Evolutionary conservation across 228 moss, liverwort and hornwort species (phyloP), one percentile per base, ranked within the genome.

Genomic region (Sphagnum magellanicum): DNA sequence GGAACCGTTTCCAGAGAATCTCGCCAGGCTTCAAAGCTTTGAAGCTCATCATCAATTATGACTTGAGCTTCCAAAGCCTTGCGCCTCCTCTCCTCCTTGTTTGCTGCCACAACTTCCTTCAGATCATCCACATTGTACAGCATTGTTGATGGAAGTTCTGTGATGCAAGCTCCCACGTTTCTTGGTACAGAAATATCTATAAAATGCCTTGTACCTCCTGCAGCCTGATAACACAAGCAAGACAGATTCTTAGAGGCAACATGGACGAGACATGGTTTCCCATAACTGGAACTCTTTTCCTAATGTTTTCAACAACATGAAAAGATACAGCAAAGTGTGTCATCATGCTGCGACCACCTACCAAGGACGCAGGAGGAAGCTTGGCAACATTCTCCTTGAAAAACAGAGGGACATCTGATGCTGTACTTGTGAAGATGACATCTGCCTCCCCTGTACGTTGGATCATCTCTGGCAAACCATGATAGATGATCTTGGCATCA

Each of bases 61-160:
- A 89, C 81, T 66, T 96, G 95, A 0, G 95, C 95, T 66, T 96
- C 95, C 16, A 87, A 66, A 0, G 95, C 95, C 49, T 96, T 96
- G 60, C 92, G 74, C 64, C 74, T 83, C 59, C 95, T 60, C 47
- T 96, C 95, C 80, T 92, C 95, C 74, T 92, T 92, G 79, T 96
- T 96, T 4, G 92, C 92, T n/a, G 90, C 95, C 16, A 96, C 95
- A 12, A 96, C 95, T 73, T 96, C 95, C 72, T 87, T 92, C 78
- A 96, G 65, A 51, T 96, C 95, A 59, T 96, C 95, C 14, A 96
- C 95, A 71, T 96, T 96, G 76, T 92, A 96, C 4, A 96, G 89
- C 10, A 84, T 87, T 16, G 92, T 85, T 48, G 79, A 69, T 9
- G 82, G 78, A 72, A 96, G 70, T 59, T 92, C 91, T 4, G 85